phyloP scores from a whole-genome alignment of 2,329 filamentous ascomycete genomes.

The Arthrobotrys musiformis region DNA sequence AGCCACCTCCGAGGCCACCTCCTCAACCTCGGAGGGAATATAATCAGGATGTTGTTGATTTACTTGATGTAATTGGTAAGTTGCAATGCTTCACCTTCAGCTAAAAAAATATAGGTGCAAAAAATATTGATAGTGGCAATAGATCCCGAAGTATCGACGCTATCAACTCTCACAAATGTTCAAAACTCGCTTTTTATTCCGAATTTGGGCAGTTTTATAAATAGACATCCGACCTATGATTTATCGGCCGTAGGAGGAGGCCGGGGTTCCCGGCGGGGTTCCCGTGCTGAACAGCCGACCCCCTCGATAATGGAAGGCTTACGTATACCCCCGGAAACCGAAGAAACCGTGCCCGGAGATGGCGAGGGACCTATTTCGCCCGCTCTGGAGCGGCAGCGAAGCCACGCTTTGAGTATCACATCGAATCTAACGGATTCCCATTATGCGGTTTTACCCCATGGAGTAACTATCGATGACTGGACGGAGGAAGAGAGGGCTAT shows the following conservation, averaged over 20 bases:
- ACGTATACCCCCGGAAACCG: slow-evolving; percentile 51
- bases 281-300: slow-evolving; percentile 50
- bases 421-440: slow-evolving; percentile 76
- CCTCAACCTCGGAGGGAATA: slow-evolving; percentile 65
- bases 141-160: slow-evolving; percentile 85
- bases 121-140: slow-evolving; percentile 57
- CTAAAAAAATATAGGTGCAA: slow-evolving; percentile 60
- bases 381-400: slow-evolving; percentile 59
- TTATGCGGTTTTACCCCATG: slow-evolving; percentile 82
- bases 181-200: slow-evolving; percentile 90
- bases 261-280: slow-evolving; percentile 57
- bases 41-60: slow-evolving; percentile 72
- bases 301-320: slow-evolving; percentile 58
- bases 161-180: slow-evolving; percentile 86
- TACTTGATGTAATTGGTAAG: slow-evolving; percentile 75
- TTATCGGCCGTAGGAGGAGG: slow-evolving; percentile 67
- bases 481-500: slow-evolving; percentile 76
- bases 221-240: slow-evolving; percentile 81
- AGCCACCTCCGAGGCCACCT: slow-evolving; percentile 22
- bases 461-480: slow-evolving; percentile 78
- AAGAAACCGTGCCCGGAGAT: slow-evolving; percentile 16
- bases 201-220: slow-evolving; percentile 78
- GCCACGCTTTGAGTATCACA: slow-evolving; percentile 71
- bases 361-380: background rate
- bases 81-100: background rate